Conservation (phyloP, 371 early-diverging fungal genomes). For the Catenaria anguillulae region DNA sequence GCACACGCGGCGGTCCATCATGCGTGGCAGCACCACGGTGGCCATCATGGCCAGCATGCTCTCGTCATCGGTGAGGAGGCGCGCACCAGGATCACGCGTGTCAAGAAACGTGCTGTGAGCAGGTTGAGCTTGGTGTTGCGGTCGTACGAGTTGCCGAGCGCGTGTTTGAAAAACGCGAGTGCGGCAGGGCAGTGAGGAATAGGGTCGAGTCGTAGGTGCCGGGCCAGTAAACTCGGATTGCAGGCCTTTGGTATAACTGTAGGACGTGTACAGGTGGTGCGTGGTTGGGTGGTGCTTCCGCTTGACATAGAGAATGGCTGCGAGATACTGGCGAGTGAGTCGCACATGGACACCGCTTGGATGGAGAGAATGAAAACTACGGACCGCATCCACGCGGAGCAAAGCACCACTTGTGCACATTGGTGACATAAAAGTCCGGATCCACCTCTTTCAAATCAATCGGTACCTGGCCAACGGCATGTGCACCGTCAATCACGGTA, state of each 20-base stretch:
- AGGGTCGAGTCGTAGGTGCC: constrained; percentile 20
- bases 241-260: constrained; percentile 7
- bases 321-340: not conserved
- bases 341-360: not conserved
- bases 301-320: not conserved
- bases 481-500: constrained; percentile 23
- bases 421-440: constrained; percentile 23
- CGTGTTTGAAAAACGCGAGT: constrained; percentile 10
- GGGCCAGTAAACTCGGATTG: constrained; percentile 22
- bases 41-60: not conserved
- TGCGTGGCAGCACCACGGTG: not conserved
- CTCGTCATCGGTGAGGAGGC: constrained; percentile 9
- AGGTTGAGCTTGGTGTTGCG: constrained; percentile 14
- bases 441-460: constrained; percentile 13
- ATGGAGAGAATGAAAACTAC: constrained; percentile 1
- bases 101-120: constrained; percentile 13
- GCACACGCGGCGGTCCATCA: no score
- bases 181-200: constrained; percentile 13
- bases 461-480: constrained; percentile 19
- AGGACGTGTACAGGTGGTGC: constrained; percentile 14
- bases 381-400: constrained; percentile 19
- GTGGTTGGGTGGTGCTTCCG: not conserved
- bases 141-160: constrained; percentile 9
- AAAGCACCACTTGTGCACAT: constrained; percentile 26
- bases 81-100: no score